phyloP scores from a whole-genome alignment of 805 yeast genomes.

The Dipodascus geniculatus region DNA sequence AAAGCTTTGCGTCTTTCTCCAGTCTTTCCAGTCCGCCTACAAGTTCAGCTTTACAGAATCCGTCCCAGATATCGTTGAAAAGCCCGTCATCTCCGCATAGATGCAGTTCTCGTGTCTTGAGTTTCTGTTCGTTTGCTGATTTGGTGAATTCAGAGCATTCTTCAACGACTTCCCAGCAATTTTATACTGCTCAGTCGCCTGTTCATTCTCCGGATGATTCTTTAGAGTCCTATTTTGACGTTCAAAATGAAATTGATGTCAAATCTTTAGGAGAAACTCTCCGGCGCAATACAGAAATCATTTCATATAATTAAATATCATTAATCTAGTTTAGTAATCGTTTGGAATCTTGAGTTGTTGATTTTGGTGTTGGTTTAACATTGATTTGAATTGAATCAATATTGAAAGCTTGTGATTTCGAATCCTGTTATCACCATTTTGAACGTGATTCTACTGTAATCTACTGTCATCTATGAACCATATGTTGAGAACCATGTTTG shows the following conservation, averaged over 20 bases:
- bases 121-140: slow-evolving; percentile 71
- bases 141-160: slow-evolving; percentile 47
- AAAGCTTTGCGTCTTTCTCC: slow-evolving; percentile 2
- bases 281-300: slow-evolving; percentile 6
- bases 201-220: slow-evolving; percentile 3
- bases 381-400: no score
- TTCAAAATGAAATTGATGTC: not conserved
- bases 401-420: no score
- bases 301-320: not conserved
- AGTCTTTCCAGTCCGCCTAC: slow-evolving; percentile 2
- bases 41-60: not conserved
- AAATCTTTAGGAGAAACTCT: slow-evolving; percentile 16
- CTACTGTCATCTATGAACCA: no score
- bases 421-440: not conserved
- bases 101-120: slow-evolving; percentile 18
- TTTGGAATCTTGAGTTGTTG: no score
- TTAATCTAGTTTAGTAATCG: not conserved
- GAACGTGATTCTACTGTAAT: no score
- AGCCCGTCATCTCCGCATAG: not conserved
- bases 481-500: no score
- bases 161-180: not conserved
- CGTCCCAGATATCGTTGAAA: not conserved
- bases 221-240: slow-evolving; percentile 1
- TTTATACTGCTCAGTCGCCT: not conserved
- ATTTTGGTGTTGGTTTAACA: no score